Percentiles rank a stretch among this genome's conserved stretches.
These are phyloP conservation scores for Ophiostoma piceae DNA, from an alignment of 2,329 filamentous ascomycete species.

Conservation along the genomic window DNA sequence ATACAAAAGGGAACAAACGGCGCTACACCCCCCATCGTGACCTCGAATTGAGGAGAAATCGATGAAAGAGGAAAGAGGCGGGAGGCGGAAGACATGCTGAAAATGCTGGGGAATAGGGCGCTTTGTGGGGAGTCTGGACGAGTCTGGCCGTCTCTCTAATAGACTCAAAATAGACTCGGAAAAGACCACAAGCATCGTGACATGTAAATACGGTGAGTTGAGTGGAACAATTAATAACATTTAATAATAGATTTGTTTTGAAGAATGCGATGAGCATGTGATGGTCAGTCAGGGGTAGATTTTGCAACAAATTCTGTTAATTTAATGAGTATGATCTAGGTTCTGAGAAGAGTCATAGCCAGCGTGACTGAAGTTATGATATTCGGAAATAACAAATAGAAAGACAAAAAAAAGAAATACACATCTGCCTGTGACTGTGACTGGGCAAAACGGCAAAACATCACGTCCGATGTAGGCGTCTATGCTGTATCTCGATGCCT, in stretches of 20 bases:
- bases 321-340: too few species aligned
- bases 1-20: neutral
- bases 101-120: neutral
- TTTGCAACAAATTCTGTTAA: too few species aligned
- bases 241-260: too few species aligned
- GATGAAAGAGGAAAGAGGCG: neutral
- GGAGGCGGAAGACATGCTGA: too few species aligned
- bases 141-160: neutral
- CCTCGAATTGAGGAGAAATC: conserved; percentile 16
- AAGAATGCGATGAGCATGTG: neutral
- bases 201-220: neutral
- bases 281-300: neutral
- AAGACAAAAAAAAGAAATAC: too few species aligned
- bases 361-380: neutral
- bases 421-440: neutral
- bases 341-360: conserved; percentile 1
- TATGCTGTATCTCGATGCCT: neutral
- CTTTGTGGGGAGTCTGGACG: conserved; percentile 8
- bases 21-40: conserved; percentile 23
- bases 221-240: neutral
- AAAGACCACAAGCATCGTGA: neutral
- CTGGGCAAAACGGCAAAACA: neutral
- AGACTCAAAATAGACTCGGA: conserved; percentile 4
- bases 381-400: neutral
- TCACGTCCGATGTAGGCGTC: neutral